phyloP scores from a whole-genome alignment of 129 eudicot genomes.

The Flaveria ramosissima region DNA sequence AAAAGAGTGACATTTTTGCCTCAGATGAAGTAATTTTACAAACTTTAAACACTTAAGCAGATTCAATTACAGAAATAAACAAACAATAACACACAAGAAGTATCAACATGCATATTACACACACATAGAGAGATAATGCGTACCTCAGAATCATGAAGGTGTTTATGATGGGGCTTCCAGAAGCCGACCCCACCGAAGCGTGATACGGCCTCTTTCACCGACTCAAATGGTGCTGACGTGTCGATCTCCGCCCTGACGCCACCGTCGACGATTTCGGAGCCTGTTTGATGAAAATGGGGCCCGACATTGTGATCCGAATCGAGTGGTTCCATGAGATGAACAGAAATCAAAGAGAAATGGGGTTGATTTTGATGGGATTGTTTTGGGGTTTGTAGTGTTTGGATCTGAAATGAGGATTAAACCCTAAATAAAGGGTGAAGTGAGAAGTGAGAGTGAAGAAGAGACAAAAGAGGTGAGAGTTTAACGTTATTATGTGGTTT shows the following conservation, averaged over 20 bases:
- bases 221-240: conserved; percentile 93
- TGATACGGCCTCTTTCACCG: conserved; percentile 84
- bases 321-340: conserved; percentile 27
- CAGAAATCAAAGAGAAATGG: background rate
- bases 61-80: background rate
- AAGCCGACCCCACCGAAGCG: conserved; percentile 91
- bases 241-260: conserved; percentile 61
- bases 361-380: conserved; percentile 12
- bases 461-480: conserved; percentile 21
- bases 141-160: conserved; percentile 33
- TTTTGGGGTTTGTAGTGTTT: conserved; percentile 28
- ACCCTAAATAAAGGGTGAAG: conserved; percentile 13
- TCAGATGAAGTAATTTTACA: too few relatives aligned
- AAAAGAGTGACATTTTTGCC: background rate
- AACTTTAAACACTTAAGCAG: background rate
- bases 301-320: conserved; percentile 25
- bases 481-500: conserved; percentile 26
- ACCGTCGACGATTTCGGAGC: conserved; percentile 15
- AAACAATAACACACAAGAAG: too few relatives aligned
- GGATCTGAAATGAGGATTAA: conserved; percentile 30
- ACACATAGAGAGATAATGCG: background rate
- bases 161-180: conserved; percentile 67
- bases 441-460: conserved; percentile 12
- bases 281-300: conserved; percentile 31
- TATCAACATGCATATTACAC: too few relatives aligned